phyloP scores from a whole-genome alignment of 495 filamentous ascomycete species.

The Niebla homalea region DNA sequence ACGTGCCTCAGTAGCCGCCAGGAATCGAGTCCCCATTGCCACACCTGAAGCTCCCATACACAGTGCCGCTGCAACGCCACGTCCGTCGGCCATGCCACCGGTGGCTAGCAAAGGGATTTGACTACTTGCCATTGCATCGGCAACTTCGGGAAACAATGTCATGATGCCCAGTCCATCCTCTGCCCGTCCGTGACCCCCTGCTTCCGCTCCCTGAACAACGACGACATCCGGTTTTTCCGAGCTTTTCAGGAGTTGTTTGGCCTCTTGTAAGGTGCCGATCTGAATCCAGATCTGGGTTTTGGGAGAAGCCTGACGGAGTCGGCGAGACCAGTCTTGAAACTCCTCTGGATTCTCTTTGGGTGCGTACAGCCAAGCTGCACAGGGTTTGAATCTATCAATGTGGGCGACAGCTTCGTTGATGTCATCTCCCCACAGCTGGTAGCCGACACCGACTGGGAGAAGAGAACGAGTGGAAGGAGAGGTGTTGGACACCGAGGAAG shows the following conservation, averaged over 20 bases:
- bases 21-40: constrained; percentile 60
- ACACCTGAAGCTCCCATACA: constrained; percentile 53
- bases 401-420: constrained; percentile 30
- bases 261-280: constrained; percentile 46
- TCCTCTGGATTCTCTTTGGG: constrained; percentile 33
- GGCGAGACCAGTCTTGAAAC: constrained; percentile 40
- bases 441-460: constrained; percentile 51
- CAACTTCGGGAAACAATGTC: constrained; percentile 42
- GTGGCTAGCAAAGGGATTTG: constrained; percentile 52
- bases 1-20: constrained; percentile 50
- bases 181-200: constrained; percentile 59
- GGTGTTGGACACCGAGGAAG: constrained; percentile 12
- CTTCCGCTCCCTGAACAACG: constrained; percentile 60
- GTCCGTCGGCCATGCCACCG: constrained; percentile 57
- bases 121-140: constrained; percentile 35
- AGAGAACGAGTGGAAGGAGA: constrained; percentile 10
- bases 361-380: constrained; percentile 61
- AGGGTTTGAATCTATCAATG: constrained; percentile 38
- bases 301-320: constrained; percentile 32
- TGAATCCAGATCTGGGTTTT: constrained; percentile 54
- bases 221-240: constrained; percentile 46
- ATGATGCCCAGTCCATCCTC: constrained; percentile 44
- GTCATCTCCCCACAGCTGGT: constrained; percentile 43
- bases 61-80: constrained; percentile 50
- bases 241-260: constrained; percentile 27